Percentiles rank a stretch among this genome's conserved stretches.
These are phyloP conservation scores for Tinospora cordifolia DNA, from an alignment of 164 flowering plant species.

Conservation along the genomic window DNA sequence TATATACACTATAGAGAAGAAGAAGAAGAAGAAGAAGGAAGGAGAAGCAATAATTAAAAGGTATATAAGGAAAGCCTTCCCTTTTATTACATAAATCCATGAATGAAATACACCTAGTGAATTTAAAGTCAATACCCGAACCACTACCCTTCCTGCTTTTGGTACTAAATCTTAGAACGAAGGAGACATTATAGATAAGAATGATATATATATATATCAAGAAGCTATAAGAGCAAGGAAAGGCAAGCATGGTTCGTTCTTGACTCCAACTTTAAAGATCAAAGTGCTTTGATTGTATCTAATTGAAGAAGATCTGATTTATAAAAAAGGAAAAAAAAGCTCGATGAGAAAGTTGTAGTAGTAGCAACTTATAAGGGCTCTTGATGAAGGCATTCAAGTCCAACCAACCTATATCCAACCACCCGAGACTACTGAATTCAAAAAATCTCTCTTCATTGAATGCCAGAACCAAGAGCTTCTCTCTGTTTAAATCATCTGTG, in stretches of 20 bases:
- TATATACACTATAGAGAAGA: too few relatives aligned
- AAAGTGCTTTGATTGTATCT: slow-evolving; percentile 2
- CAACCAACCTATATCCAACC: slow-evolving; percentile 32
- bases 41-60: not conserved
- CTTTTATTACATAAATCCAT: slow-evolving; percentile 5
- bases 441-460: slow-evolving; percentile 22
- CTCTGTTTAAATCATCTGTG: slow-evolving; percentile 15
- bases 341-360: not conserved
- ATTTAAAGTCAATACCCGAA: slow-evolving; percentile 25
- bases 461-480: slow-evolving; percentile 22
- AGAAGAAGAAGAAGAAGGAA: too few relatives aligned
- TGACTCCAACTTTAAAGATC: slow-evolving; percentile 44
- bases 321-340: too few relatives aligned
- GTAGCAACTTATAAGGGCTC: slow-evolving; percentile 16
- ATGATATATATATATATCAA: slow-evolving; percentile 1
- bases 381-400: slow-evolving; percentile 54
- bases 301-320: slow-evolving; percentile 5
- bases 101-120: slow-evolving; percentile 5
- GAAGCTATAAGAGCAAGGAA: slow-evolving; percentile 10
- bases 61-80: not conserved
- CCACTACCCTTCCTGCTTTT: slow-evolving; percentile 19
- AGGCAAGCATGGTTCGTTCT: slow-evolving; percentile 69
- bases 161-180: not conserved
- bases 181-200: not conserved
- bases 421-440: not conserved